Conservation (phyloP, 129 eudicot genomes). For the sunflower (Helianthus annuus) region HanXRQr2.0-SUNRISE NC_035443.2:67627285-67627784, state of each 20-base stretch:
- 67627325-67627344: conserved; percentile 30
- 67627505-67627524: conserved; percentile 37
- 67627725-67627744: conserved; percentile 33
- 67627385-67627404: conserved; percentile 45
- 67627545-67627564: conserved; percentile 35
- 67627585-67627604: conserved; percentile 21
- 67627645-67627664: conserved; percentile 34
- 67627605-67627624: conserved; percentile 7
- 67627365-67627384: conserved; percentile 38
- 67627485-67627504: conserved; percentile 33
- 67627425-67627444: conserved; percentile 29
- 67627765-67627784: conserved; percentile 19
- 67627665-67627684: conserved; percentile 28
- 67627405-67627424: conserved; percentile 31
- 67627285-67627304: conserved; percentile 29
- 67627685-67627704: conserved; percentile 27
- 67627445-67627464: conserved; percentile 34
- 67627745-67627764: conserved; percentile 41
- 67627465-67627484: conserved; percentile 66
- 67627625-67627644: conserved; percentile 24
- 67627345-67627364: conserved; percentile 37
- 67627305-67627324: conserved; percentile 26
- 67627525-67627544: conserved; percentile 39
- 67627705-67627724: conserved; percentile 24
- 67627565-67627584: conserved; percentile 12